These are phyloP conservation scores for Metschnikowia peoriensis DNA, from an alignment of 805 yeast species.

Conservation along the genomic window DNA sequence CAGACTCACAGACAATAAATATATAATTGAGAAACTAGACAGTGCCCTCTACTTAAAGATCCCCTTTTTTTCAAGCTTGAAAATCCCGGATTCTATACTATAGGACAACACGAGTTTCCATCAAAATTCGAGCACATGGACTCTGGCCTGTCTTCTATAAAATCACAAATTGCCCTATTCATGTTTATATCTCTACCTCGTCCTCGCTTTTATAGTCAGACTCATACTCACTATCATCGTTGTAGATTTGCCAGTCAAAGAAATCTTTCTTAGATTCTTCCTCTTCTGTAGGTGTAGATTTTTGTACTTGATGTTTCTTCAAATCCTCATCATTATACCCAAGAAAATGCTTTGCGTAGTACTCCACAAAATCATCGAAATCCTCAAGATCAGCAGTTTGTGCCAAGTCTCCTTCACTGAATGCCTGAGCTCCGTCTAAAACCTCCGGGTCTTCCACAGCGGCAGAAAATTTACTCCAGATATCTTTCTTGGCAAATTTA, in stretches of 20 bases:
- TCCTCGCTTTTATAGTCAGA: constrained; percentile 2
- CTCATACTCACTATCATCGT: constrained; percentile 15
- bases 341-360: constrained; percentile 12
- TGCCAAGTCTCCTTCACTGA: constrained; percentile 5
- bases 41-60: too few relatives aligned
- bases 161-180: not conserved
- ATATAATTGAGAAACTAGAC: too few relatives aligned
- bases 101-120: too few relatives aligned
- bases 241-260: constrained; percentile 13
- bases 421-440: not conserved
- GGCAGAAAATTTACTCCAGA: not conserved
- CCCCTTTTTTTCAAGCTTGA: too few relatives aligned
- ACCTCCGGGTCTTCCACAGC: not conserved
- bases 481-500: not conserved
- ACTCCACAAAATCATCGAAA: constrained; percentile 17
- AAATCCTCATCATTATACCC: constrained; percentile 9
- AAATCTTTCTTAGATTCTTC: not conserved
- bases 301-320: constrained; percentile 3
- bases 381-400: constrained; percentile 10
- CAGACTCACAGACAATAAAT: too few relatives aligned
- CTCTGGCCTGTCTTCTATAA: too few relatives aligned
- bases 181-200: not conserved
- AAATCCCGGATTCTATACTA: too few relatives aligned
- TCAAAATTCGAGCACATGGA: too few relatives aligned
- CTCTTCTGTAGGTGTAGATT: not conserved